These are phyloP conservation scores for Astrothelium macrocarpum DNA, from an alignment of 495 filamentous ascomycete species.

Conservation along the genomic window DNA sequence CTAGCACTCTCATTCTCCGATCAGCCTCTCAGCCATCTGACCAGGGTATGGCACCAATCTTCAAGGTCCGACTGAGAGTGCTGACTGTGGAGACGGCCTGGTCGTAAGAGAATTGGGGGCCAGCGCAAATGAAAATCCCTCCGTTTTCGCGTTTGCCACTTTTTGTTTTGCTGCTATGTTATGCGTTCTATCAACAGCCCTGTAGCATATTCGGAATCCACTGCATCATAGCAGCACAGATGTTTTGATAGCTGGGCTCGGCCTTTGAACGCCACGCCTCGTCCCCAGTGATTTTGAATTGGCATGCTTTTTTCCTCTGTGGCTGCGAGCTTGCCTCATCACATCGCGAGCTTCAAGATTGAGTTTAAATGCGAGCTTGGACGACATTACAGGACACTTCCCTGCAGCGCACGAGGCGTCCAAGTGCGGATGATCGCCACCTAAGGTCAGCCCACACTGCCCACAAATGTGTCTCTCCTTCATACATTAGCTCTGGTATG, in stretches of 20 bases:
- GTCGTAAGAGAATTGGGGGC: neutral
- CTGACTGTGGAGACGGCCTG: neutral
- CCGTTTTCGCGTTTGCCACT: constrained; percentile 3
- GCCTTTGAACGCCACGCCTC: neutral
- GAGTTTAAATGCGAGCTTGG: constrained; percentile 3
- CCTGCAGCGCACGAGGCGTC: constrained; percentile 4
- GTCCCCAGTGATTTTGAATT: neutral
- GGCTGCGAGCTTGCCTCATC: neutral
- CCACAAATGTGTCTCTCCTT: neutral
- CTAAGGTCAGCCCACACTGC: constrained; percentile 5
- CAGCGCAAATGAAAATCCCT: neutral
- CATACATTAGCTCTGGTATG: constrained; percentile 6
- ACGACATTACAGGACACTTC: constrained; percentile 2
- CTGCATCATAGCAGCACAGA: neutral
- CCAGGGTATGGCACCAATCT: constrained; percentile 2
- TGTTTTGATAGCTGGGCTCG: neutral
- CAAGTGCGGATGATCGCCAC: constrained; percentile 5
- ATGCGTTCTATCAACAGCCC: neutral
- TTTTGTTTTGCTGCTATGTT: neutral
- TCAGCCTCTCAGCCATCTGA: constrained; percentile 6
- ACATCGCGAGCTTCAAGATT: neutral
- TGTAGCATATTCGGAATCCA: neutral
- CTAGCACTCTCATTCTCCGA: constrained; percentile 2
- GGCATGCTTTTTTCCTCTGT: neutral
- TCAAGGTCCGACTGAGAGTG: constrained; percentile 5